Evolutionary conservation across 306 rosid genomes (phyloP).

Genomic region (Rosa rugosa): DNA sequence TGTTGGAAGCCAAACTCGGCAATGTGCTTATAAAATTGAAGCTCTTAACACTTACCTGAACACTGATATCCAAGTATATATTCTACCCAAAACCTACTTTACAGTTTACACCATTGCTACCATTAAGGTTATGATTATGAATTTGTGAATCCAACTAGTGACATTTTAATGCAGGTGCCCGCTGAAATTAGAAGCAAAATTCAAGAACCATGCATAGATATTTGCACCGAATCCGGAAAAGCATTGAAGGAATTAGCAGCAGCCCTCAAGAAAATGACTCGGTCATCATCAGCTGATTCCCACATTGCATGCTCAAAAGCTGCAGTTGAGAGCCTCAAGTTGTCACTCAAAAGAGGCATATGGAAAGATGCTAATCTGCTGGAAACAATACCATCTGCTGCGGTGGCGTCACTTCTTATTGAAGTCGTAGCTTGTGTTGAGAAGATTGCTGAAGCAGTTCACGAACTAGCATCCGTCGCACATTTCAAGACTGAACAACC

Average conservation of each 20-base stretch:
- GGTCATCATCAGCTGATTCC: not conserved
- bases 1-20: conserved; percentile 16
- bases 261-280: conserved; percentile 10
- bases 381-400: conserved; percentile 6
- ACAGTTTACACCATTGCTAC: not conserved
- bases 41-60: conserved; percentile 17
- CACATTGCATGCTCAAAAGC: not conserved
- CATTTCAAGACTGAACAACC: not conserved
- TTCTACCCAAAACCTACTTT: not conserved
- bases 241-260: conserved; percentile 25
- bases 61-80: conserved; percentile 23
- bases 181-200: conserved; percentile 15
- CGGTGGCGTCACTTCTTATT: not conserved
- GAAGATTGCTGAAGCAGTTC: conserved; percentile 13
- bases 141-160: not conserved
- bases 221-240: conserved; percentile 23
- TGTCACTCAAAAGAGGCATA: not conserved
- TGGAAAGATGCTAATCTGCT: conserved; percentile 4
- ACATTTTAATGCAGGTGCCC: conserved; percentile 3
- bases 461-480: conserved; percentile 17
- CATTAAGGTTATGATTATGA: not conserved
- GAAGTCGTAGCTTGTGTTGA: conserved; percentile 3
- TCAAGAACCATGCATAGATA: conserved; percentile 7
- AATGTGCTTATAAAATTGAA: conserved; percentile 26
- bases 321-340: conserved; percentile 10